Base-by-base conservation (phyloP, 2,329 filamentous ascomycete species). In the Aurifilum marmelostoma region DNA sequence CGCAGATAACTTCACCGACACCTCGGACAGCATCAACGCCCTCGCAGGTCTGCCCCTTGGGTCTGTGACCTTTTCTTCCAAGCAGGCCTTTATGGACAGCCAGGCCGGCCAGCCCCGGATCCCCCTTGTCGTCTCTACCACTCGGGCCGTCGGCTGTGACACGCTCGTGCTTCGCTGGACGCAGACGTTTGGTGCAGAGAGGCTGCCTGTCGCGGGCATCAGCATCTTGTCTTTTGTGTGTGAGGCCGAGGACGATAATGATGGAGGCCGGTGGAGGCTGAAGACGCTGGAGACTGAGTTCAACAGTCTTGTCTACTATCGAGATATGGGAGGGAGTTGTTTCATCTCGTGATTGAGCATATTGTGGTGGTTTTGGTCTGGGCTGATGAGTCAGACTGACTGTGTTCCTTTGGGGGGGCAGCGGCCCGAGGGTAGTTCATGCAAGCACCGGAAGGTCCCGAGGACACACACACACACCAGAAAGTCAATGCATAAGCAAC, bases 21-120 rank as follows among this genome's bases (percentile, higher is more conserved):
- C 64, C 8, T 77, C 76, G 1, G 76, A 78, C 74, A 77, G 75
- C 71, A 77, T 79, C 74, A 79, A 80, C 72, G 73, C 52, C 39
- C 69, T 78, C 32, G 71, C 73, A 21, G 73, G 74, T 34, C 73
- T 75, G 41, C 75, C 76, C 7, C 70, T 78, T 1, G 77, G 75
- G 5, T 68, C 61, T n/a, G 54, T 64, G 32, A 80, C 78, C n/a
- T 80, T 80, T 70, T 72, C 76, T 0, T 72, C 41, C 59, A 76
- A 77, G 67, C 32, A 72, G 7, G 75, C 76, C 11, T 79, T 80
- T 67, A 73, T 77, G 27, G 69, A 68, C 34, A 77, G 69, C 75
- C 76, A 70, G 75, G 75, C 54, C 70, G 74, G 65, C 74, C 69
- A 66, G 63, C 62, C 69, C 16, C 63, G 59, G 52, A 54, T 79